Evolutionary conservation across 2,329 filamentous ascomycete species (phyloP), one percentile per base, ranked within the genome.

Genomic region (Diplodia scrobiculata): DNA sequence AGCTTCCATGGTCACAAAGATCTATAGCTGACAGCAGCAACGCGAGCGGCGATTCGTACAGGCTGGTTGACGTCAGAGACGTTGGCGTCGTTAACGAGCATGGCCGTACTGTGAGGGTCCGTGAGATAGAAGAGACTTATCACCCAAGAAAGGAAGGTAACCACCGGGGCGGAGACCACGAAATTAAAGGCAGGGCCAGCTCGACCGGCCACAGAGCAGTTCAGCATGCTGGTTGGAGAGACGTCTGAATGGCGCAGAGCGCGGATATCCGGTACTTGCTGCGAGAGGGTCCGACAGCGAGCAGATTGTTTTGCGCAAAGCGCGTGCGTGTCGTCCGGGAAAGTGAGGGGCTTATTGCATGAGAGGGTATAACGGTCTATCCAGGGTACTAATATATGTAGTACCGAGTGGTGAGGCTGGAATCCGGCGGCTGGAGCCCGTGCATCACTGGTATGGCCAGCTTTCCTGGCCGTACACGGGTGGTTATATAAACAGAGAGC

Each of bases 71-170:
- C 25, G 54, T 66, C 19, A 51, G 54, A 19, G 64, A 66, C 11
- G 5, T 66, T 14, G 58, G 54, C 17, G 25, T 29, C 14, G 21
- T 53, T 34, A 50, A 66, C 27, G 27, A 52, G n/a, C 17, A 11
- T 45, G 65, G 65, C 9, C 52, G 27, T 34, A 27, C 29, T 1
- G 19, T 53, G 9, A 41, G 48, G 7, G 27, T 66, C 14, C 48
- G 65, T n/a, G 58, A 66, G 50, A 55, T 66, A 29, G 65, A 66
- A 29, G 65, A 66, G 11, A 63, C 58, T 1, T 32, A 55, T 45
- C 50, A 65, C 25, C 51, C 63, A n/a, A 48, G 38, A 14, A 48
- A 36, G 58, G 58, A 51, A 27, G 14, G 21, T 36, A 9, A 9
- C 21, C 47, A 4, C 21, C 47, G 19, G 5, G 29, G 11, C 36